Evolutionary conservation across 2,329 filamentous ascomycete genomes (phyloP), one percentile per base, ranked within the genome.

Genomic region (Ophiostoma triangulosporum): DNA sequence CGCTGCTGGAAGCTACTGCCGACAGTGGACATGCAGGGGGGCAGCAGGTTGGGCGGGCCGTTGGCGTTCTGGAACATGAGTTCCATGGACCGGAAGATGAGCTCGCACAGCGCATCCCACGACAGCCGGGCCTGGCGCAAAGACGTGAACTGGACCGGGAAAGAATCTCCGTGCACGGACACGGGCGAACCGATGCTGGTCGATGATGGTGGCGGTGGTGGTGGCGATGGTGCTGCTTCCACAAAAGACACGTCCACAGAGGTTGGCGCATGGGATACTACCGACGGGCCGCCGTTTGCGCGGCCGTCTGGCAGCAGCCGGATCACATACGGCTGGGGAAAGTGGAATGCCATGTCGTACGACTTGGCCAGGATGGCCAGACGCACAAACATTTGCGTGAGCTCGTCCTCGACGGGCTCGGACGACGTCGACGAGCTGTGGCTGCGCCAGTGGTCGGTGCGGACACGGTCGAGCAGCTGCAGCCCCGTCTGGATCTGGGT

Each of bases 341-440:
- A 82, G 62, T 83, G 80, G 61, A 83, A 83, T 31, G 80, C 80
- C 77, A 83, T 78, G 60, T 83, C 80, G 62, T 83, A 83, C 0
- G 78, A 81, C 61, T 83, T 83, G 43, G 80, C 80, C 62, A 83
- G 80, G 43, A 83, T 80, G 2, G 78, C 78, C 2, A 83, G 68
- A 4, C 80, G 73, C 1, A 76, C 81, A 59, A 83, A 83, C 69
- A 83, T 81, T 50, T 78, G 76, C 6, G 78, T 70, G 26, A 83
- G 69, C 60, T 83, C 80, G 50, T 77, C 72, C 57, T 80, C 76
- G 6, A 78, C 70, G 0, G 74, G 69, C 53, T 76, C 74, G 5
- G 40, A 15, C 1, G 36, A 45, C 6, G 67, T 35, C 3, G 7
- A 48, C 11, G 33, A 33, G 7, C 33, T 35, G 1, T 12, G 29